phyloP scores from a whole-genome alignment of 139 green algal genomes.

The Eudorina sp. region DNA sequence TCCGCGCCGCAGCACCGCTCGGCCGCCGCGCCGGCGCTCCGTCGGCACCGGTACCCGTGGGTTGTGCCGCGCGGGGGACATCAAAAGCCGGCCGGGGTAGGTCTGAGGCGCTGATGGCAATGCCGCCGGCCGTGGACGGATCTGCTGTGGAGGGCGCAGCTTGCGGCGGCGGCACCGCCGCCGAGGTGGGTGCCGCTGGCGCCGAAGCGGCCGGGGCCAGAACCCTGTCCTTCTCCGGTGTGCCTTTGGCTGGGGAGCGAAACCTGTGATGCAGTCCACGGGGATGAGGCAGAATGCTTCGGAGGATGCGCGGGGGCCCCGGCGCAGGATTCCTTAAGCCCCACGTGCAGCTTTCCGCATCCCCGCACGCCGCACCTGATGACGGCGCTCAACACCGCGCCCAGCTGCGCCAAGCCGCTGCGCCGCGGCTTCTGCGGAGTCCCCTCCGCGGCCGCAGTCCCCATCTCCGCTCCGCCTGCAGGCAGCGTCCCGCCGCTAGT shows the following conservation, averaged over 20 bases:
- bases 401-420: slow-evolving; percentile 17
- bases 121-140: not conserved
- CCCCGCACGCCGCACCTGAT: not conserved
- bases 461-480: not conserved
- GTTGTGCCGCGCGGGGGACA: not conserved
- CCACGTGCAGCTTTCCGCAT: too few species aligned
- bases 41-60: not conserved
- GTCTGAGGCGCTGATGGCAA: not conserved
- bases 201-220: not conserved
- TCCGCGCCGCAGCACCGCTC: not conserved
- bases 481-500: not conserved
- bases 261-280: too few species aligned
- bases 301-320: too few species aligned
- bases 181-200: not conserved
- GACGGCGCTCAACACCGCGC: not conserved
- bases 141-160: not conserved
- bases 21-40: not conserved
- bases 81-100: slow-evolving; percentile 17
- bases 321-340: too few species aligned
- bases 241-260: not conserved
- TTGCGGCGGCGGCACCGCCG: not conserved
- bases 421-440: not conserved
- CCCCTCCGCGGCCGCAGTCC: not conserved
- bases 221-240: not conserved
- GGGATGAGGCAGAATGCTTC: too few species aligned